phyloP scores from a whole-genome alignment of 345 rosid genomes.

The Fremontodendron californicum region DNA sequence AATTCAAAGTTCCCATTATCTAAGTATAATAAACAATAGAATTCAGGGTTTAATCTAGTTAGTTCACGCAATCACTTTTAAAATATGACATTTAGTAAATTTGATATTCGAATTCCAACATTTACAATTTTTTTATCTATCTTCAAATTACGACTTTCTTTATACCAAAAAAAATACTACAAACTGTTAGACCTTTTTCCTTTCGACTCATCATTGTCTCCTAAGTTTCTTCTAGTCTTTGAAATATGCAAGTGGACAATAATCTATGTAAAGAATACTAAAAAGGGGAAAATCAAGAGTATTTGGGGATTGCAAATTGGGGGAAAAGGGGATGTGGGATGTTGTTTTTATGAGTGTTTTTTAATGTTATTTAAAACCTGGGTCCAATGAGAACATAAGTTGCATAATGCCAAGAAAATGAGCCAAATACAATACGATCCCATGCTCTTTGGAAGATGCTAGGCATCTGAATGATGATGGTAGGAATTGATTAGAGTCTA shows the following conservation, averaged over 20 bases:
- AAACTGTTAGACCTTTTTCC: too few relatives aligned
- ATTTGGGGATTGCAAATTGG: neutral
- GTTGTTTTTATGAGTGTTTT: neutral
- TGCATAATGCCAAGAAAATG: neutral
- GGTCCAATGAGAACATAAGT: neutral
- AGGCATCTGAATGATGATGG: neutral
- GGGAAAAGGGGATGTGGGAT: neutral
- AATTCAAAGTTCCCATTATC: neutral
- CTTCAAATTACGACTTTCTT: too few relatives aligned
- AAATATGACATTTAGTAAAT: too few relatives aligned
- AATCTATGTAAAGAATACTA: neutral
- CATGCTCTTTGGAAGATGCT: conserved; percentile 8
- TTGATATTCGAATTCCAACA: too few relatives aligned
- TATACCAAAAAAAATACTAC: too few relatives aligned
- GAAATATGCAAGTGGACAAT: neutral
- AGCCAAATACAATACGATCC: neutral
- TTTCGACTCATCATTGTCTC: neutral
- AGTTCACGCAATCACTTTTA: too few relatives aligned
- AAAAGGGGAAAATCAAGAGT: neutral
- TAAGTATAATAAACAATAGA: neutral
- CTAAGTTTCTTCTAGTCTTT: neutral
- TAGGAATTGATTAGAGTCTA: neutral
- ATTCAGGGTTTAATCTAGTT: too few relatives aligned
- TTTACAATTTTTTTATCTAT: too few relatives aligned
- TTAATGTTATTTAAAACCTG: neutral